These are phyloP conservation scores for Penicillium verrucosum DNA, from an alignment of 2,329 filamentous ascomycete species.

Conservation along the genomic window DNA sequence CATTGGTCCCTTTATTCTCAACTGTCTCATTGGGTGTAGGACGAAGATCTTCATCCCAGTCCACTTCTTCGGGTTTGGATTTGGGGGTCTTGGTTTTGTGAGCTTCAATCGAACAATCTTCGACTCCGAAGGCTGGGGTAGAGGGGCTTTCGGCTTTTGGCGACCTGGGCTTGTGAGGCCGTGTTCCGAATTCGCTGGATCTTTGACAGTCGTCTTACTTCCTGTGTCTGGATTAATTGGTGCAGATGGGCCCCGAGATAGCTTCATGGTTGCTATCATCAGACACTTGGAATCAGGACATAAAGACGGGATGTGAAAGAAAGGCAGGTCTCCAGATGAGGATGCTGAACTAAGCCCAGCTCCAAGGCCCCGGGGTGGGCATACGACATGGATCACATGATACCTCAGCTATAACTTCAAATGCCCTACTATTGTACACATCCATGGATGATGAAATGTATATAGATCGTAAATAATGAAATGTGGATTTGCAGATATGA, in stretches of 20 bases:
- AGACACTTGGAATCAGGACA: background rate
- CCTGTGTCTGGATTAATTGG: background rate
- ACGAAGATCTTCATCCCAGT: conserved; percentile 34
- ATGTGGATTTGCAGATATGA: background rate
- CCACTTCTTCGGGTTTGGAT: conserved; percentile 19
- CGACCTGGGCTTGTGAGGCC: background rate
- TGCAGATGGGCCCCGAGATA: background rate
- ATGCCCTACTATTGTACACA: background rate
- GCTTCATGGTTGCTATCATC: background rate
- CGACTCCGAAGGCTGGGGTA: background rate
- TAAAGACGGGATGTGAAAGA: background rate
- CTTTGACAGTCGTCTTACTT: background rate
- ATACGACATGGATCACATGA: background rate
- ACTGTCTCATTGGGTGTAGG: conserved; percentile 22
- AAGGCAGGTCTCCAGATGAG: background rate
- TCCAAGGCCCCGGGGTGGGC: background rate
- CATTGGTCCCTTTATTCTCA: background rate
- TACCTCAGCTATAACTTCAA: background rate
- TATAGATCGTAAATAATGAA: background rate
- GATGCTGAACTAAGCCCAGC: background rate
- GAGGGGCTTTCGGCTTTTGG: background rate
- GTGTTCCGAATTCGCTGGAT: background rate
- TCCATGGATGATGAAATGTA: background rate
- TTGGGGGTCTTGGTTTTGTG: conserved; percentile 19
- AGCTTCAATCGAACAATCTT: conserved; percentile 14